A percentile compares a stretch with the other conserved stretches of the same genome.
Evolutionary conservation across 1,284 basidiomycete genomes (phyloP).

Genomic region (Earliella scabrosa): DNA sequence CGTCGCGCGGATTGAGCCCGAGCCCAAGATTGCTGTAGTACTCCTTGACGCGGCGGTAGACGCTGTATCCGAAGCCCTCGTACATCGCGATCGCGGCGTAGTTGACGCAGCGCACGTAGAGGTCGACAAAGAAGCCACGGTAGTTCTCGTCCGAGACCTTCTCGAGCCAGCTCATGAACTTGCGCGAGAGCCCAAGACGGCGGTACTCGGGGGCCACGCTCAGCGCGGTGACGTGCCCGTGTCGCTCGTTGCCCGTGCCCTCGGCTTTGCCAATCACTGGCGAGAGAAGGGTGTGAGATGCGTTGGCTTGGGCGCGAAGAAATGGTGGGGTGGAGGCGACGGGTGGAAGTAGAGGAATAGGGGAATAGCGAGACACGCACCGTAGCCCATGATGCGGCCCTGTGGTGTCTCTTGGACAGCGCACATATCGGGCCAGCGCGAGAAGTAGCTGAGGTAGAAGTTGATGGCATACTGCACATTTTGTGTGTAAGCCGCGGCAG

Average conservation of each 20-base stretch:
- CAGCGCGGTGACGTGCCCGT: slow-evolving; percentile 90
- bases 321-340: no score
- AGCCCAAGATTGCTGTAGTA: slow-evolving; percentile 83
- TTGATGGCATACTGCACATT: slow-evolving; percentile 73
- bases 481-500: background rate
- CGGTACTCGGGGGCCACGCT: slow-evolving; percentile 93
- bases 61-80: slow-evolving; percentile 85
- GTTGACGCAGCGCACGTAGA: slow-evolving; percentile 89
- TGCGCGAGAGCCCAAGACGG: slow-evolving; percentile 79
- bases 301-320: background rate
- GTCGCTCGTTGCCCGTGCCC: slow-evolving; percentile 74
- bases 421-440: slow-evolving; percentile 90
- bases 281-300: background rate
- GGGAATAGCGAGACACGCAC: slow-evolving; percentile 47
- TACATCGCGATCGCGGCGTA: slow-evolving; percentile 82
- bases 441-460: slow-evolving; percentile 88
- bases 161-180: slow-evolving; percentile 85
- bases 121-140: slow-evolving; percentile 86
- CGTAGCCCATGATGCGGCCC: slow-evolving; percentile 86
- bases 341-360: background rate
- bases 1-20: slow-evolving; percentile 72
- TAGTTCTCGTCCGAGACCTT: slow-evolving; percentile 78
- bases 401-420: slow-evolving; percentile 78
- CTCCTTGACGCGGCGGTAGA: slow-evolving; percentile 82
- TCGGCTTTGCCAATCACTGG: slow-evolving; percentile 89